Evolutionary conservation across 2,329 filamentous ascomycete species (phyloP).

Genomic region (Capronia americana): DNA sequence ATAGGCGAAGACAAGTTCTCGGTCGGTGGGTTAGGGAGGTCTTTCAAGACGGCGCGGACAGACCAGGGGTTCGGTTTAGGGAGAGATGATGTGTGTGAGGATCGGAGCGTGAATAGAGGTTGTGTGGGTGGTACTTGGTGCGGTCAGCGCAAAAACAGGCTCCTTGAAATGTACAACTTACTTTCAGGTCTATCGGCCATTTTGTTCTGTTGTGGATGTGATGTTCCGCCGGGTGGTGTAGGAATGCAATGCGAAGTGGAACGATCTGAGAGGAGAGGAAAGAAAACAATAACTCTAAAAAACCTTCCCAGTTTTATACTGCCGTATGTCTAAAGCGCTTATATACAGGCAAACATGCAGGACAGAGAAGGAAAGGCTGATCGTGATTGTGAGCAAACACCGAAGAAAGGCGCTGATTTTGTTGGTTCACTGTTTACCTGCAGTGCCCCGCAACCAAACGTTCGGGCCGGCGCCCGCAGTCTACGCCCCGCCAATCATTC

Average conservation of each 20-base stretch:
- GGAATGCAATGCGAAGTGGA: not conserved
- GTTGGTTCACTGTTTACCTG: not conserved
- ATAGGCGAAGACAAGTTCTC: conserved; percentile 74
- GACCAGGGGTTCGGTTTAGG: conserved; percentile 42
- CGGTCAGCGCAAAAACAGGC: not conserved
- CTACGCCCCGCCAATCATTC: too few relatives aligned
- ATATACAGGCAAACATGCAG: conserved; percentile 12
- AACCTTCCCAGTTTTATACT: not conserved
- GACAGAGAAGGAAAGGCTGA: not conserved
- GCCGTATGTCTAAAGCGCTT: conserved; percentile 3
- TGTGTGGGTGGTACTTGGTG: conserved; percentile 4
- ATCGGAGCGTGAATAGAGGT: conserved; percentile 17
- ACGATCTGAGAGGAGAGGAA: not conserved
- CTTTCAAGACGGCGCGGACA: conserved; percentile 63
- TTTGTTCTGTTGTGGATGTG: conserved; percentile 9
- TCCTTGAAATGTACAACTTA: not conserved
- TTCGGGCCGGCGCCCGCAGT: not conserved
- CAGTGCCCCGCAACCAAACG: not conserved
- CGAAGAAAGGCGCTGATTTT: not conserved
- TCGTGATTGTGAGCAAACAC: not conserved
- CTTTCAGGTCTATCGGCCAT: conserved; percentile 10
- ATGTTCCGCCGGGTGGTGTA: not conserved
- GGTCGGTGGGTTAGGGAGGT: conserved; percentile 65
- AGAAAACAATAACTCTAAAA: not conserved
- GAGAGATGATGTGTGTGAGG: conserved; percentile 35